Evolutionary conservation across 73 alveolate genomes (phyloP).

Genomic region (Symbiodinium pilosum): DNA sequence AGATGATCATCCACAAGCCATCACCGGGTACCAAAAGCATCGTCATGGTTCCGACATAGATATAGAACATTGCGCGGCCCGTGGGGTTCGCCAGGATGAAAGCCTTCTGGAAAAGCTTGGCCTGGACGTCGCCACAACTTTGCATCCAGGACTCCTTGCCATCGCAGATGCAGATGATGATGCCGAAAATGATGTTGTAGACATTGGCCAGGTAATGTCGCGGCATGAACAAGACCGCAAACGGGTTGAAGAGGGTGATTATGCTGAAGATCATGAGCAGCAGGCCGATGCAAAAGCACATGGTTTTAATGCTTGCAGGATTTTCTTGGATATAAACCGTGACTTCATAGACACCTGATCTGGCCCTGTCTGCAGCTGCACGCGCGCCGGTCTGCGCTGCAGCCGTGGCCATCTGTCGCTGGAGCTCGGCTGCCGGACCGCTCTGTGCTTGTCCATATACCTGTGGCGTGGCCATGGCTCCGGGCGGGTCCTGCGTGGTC

Average conservation of each 20-base stretch:
- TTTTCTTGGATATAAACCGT: conserved; percentile 70
- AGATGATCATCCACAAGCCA: conserved; percentile 53
- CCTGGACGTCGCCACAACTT: conserved; percentile 53
- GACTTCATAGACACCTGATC: conserved; percentile 38
- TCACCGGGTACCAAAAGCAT: conserved; percentile 50
- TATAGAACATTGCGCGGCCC: conserved; percentile 55
- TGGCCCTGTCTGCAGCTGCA: conserved; percentile 46
- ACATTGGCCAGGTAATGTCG: conserved; percentile 42
- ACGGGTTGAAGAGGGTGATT: conserved; percentile 67
- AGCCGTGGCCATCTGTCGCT: conserved; percentile 75
- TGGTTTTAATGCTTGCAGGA: conserved; percentile 40
- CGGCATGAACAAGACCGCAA: conserved; percentile 32
- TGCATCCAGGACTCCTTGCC: conserved; percentile 85
- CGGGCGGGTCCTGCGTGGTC: no score
- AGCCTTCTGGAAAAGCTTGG: conserved; percentile 54
- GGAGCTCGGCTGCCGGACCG: conserved; percentile 72
- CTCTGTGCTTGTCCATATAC: conserved; percentile 49
- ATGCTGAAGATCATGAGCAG: conserved; percentile 48
- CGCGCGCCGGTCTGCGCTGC: conserved; percentile 73
- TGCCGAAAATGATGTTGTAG: conserved; percentile 58
- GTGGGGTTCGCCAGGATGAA: conserved; percentile 65
- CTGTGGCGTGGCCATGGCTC: conserved; percentile 71
- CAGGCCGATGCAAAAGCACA: conserved; percentile 56
- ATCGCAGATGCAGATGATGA: conserved; percentile 79
- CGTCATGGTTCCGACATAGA: conserved; percentile 86